Percentiles rank a stretch among this genome's conserved stretches.
These are phyloP conservation scores for Nitzschia sp. DNA, from an alignment of 108 stramenopile genomes.

Conservation along the genomic window DNA sequence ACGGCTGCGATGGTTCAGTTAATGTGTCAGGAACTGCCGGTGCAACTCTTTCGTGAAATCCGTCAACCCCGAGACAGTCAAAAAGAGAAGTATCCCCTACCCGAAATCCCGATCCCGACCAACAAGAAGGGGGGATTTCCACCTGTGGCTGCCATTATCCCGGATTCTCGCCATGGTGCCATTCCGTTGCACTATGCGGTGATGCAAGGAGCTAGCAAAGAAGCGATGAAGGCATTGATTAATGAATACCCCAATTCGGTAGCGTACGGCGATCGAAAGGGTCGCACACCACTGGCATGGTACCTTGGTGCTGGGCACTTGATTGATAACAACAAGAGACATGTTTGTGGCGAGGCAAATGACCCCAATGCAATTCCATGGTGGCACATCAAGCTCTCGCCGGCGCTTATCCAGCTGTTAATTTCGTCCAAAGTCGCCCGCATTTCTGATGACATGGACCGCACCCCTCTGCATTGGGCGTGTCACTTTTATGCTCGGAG, in stretches of 20 bases:
- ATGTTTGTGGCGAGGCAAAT: constrained; percentile 48
- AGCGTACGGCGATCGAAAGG: constrained; percentile 36
- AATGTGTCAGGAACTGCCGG: constrained; percentile 34
- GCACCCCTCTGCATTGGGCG: constrained; percentile 62
- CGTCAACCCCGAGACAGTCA: constrained; percentile 26
- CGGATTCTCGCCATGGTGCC: constrained; percentile 49
- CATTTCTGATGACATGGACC: constrained; percentile 32
- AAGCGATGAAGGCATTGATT: constrained; percentile 37
- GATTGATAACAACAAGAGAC: constrained; percentile 27
- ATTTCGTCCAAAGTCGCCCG: constrained; percentile 45
- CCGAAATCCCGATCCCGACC: constrained; percentile 35
- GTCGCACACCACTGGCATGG: constrained; percentile 52
- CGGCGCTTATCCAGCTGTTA: constrained; percentile 34
- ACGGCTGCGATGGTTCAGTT: constrained; percentile 41
- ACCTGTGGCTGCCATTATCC: constrained; percentile 40
- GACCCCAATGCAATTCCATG: constrained; percentile 44
- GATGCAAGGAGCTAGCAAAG: constrained; percentile 50
- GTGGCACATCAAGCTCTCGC: constrained; percentile 33
- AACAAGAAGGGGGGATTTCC: constrained; percentile 35
- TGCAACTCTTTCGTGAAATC: constrained; percentile 17
- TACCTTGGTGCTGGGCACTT: constrained; percentile 57
- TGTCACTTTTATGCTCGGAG: constrained; percentile 35
- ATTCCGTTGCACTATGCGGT: constrained; percentile 65
- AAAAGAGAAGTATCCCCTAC: constrained; percentile 34
- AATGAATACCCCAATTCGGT: constrained; percentile 39